These are phyloP conservation scores for Colletotrichum musicola DNA, from an alignment of 2,329 filamentous ascomycete genomes.

Conservation along the genomic window DNA sequence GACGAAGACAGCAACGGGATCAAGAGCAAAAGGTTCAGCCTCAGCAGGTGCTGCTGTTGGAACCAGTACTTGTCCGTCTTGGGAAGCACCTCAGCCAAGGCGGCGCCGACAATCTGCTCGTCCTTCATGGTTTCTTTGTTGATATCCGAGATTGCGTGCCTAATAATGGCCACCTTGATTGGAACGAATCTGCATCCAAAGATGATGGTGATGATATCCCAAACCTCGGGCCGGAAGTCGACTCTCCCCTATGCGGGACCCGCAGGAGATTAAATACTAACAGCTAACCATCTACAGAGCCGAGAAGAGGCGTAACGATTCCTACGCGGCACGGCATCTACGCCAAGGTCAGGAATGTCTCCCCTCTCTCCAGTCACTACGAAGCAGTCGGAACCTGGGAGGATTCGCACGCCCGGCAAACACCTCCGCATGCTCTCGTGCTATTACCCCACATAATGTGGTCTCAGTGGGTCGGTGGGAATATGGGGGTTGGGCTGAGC, in stretches of 20 bases:
- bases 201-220: background rate
- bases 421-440: conserved; percentile 16
- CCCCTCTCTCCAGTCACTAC: background rate
- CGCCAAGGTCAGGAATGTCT: background rate
- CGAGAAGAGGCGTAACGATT: background rate
- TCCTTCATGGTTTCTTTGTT: conserved; percentile 15
- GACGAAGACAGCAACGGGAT: conserved; percentile 47
- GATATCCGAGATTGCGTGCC: conserved; percentile 15
- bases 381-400: conserved; percentile 10
- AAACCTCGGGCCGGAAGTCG: background rate
- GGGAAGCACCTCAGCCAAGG: conserved; percentile 52
- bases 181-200: background rate
- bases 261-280: conserved; percentile 22
- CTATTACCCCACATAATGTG: conserved; percentile 29
- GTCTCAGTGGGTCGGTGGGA: conserved; percentile 14
- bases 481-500: conserved; percentile 9
- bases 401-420: background rate
- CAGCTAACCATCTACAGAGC: background rate
- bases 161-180: conserved; percentile 1
- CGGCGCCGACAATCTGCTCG: conserved; percentile 45
- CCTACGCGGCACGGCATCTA: background rate
- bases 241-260: background rate
- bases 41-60: conserved; percentile 55
- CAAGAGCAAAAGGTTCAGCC: conserved; percentile 58
- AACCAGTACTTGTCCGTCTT: conserved; percentile 57